phyloP scores from a whole-genome alignment of 192 early-diverging fungal species.

The Coemansia sp. region DNA sequence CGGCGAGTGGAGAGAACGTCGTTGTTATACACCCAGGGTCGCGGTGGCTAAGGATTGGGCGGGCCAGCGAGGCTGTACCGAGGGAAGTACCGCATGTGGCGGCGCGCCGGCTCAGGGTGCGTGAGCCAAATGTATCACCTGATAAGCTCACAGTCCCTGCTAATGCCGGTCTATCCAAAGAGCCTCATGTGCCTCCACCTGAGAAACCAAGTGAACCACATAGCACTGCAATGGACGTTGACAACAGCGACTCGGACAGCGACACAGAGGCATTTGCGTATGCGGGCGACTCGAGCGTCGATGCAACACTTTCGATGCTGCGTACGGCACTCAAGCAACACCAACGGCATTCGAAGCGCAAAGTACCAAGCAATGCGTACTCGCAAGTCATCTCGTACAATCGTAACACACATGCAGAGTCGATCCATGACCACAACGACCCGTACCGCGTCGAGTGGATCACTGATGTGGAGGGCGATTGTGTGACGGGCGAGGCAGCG shows the following conservation, averaged over 20 bases:
- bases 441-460: constrained; percentile 90
- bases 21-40: constrained; percentile 89
- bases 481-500: constrained; percentile 40
- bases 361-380: constrained; percentile 72
- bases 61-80: constrained; percentile 80
- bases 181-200: too few relatives aligned
- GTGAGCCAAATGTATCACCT: neutral
- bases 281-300: constrained; percentile 14
- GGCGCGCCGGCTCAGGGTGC: constrained; percentile 59
- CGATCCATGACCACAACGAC: constrained; percentile 86
- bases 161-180: too few relatives aligned
- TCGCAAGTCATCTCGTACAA: constrained; percentile 75
- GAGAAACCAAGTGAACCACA: too few relatives aligned
- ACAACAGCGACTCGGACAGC: constrained; percentile 5
- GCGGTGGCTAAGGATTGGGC: constrained; percentile 74
- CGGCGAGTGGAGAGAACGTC: constrained; percentile 59
- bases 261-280: constrained; percentile 3
- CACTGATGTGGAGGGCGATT: constrained; percentile 46
- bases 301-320: constrained; percentile 51
- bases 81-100: constrained; percentile 76
- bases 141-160: too few relatives aligned
- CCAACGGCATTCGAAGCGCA: constrained; percentile 79
- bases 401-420: constrained; percentile 59
- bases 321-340: constrained; percentile 71
- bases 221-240: constrained; percentile 10